Evolutionary conservation across 2,329 filamentous ascomycete genomes (phyloP), one percentile per base, ranked within the genome.

Genomic region (Sarocladium strictum): DNA sequence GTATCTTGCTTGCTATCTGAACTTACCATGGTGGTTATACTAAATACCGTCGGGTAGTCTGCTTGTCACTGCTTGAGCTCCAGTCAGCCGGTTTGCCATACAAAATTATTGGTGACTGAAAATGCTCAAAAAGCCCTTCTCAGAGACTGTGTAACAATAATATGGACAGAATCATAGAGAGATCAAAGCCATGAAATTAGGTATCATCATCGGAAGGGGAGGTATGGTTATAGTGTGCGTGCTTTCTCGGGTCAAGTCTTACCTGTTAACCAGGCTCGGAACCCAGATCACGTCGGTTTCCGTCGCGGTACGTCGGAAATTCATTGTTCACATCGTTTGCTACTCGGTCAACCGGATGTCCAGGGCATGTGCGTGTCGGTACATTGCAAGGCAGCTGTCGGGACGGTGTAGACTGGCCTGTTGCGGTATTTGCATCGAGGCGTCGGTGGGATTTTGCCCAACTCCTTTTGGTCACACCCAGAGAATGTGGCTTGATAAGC

Each of bases 141-240:
- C 50, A 53, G 50, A 53, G 50, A 53, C 50, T 53, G 50, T 53
- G 50, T 53, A 53, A 53, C 50, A 53, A 19, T 26, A 11, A 40
- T 53, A 51, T 38, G 43, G 35, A 55, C 33, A 55, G n/a, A n/a
- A 55, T 49, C 45, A 51, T 51, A 41, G 29, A 51, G 12, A 37
- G 32, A 40, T 53, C 50, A 53, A 21, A 10, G 19, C 50, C 32
- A 38, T 53, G 32, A 51, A 52, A 40, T 7, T 43, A 27, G 53
- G 41, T 54, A 53, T 53, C 50, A 53, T 53, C 50, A 53, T 35
- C 29, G 50, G 32, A 35, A 35, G 9, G 35, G 21, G 26, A 15
- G 26, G 17, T 27, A 10, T 47, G 41, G n/a, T n/a, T n/a, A n/a
- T n/a, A n/a, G n/a, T n/a, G n/a, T n/a, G n/a, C n/a, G n/a, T n/a